These are phyloP conservation scores for Ogataea nitratoaversa DNA, from an alignment of 805 yeast species.

Conservation along the genomic window DNA sequence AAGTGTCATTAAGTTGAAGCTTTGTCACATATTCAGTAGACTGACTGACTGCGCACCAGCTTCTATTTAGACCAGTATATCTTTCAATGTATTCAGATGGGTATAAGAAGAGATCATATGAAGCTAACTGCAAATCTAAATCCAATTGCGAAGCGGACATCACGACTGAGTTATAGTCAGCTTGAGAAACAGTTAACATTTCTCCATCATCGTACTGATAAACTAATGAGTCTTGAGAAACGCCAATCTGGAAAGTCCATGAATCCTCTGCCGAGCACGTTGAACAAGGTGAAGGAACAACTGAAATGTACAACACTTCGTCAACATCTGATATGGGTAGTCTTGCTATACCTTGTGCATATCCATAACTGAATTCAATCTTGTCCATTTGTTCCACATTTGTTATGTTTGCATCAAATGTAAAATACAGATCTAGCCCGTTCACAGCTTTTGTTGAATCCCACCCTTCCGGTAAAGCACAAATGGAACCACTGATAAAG, in stretches of 20 bases:
- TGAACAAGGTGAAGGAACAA: slow-evolving; percentile 21
- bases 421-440: slow-evolving; percentile 25
- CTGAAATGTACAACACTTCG: slow-evolving; percentile 17
- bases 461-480: slow-evolving; percentile 30
- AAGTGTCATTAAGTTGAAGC: slow-evolving; percentile 20
- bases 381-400: slow-evolving; percentile 9
- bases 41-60: slow-evolving; percentile 69
- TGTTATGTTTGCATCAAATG: slow-evolving; percentile 21
- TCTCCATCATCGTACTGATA: slow-evolving; percentile 64
- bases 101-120: slow-evolving; percentile 44
- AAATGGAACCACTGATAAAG: slow-evolving; percentile 49
- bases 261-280: slow-evolving; percentile 15
- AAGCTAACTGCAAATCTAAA: slow-evolving; percentile 38
- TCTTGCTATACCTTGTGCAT: slow-evolving; percentile 19
- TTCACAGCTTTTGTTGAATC: slow-evolving; percentile 8
- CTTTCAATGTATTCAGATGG: slow-evolving; percentile 34
- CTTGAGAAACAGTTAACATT: slow-evolving; percentile 57
- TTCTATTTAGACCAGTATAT: slow-evolving; percentile 40
- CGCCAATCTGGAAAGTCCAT: slow-evolving; percentile 66
- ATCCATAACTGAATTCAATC: slow-evolving; percentile 23
- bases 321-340: slow-evolving; percentile 9
- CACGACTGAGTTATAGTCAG: slow-evolving; percentile 65
- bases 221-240: slow-evolving; percentile 54
- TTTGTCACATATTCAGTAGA: slow-evolving; percentile 19
- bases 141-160: slow-evolving; percentile 30